Conservation (phyloP, 169 alveolate genomes). For the Eimeria maxima region DNA sequence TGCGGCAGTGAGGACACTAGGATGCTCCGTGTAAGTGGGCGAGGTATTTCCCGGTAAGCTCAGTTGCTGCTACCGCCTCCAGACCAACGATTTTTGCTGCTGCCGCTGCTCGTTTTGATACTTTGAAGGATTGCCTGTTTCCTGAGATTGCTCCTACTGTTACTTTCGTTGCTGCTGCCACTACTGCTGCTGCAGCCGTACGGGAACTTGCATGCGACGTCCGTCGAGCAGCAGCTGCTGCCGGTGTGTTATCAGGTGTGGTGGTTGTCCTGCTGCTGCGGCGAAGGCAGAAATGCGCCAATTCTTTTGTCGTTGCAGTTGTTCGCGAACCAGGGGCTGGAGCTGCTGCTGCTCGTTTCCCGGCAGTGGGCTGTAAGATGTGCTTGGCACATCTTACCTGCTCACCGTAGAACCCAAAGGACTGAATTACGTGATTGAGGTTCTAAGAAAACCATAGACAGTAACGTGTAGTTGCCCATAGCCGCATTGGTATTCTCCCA, state of each 20-base stretch:
- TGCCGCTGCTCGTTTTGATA: neutral
- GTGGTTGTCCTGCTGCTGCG: conserved; percentile 50
- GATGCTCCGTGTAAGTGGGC: conserved; percentile 66
- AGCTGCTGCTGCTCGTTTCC: neutral
- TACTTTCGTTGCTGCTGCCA: neutral
- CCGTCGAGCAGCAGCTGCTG: conserved; percentile 23
- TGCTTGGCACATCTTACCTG: neutral
- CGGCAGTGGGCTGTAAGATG: neutral
- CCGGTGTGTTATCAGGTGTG: neutral
- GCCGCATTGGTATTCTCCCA: no score
- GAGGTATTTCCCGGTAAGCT: conserved; percentile 62
- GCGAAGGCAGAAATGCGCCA: neutral
- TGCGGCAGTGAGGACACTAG: conserved; percentile 74
- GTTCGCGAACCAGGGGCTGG: neutral
- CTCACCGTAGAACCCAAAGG: conserved; percentile 39
- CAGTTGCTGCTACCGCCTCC: conserved; percentile 33
- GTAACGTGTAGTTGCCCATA: neutral
- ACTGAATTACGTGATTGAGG: neutral
- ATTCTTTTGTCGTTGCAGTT: neutral
- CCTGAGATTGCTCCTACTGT: neutral
- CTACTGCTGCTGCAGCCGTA: conserved; percentile 49
- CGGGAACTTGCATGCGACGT: neutral
- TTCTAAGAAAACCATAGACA: neutral
- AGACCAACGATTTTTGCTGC: conserved; percentile 36
- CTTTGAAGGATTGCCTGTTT: neutral